Base-by-base conservation (phyloP, 2,329 filamentous ascomycete species). In the Exserohilum rostratum region DNA sequence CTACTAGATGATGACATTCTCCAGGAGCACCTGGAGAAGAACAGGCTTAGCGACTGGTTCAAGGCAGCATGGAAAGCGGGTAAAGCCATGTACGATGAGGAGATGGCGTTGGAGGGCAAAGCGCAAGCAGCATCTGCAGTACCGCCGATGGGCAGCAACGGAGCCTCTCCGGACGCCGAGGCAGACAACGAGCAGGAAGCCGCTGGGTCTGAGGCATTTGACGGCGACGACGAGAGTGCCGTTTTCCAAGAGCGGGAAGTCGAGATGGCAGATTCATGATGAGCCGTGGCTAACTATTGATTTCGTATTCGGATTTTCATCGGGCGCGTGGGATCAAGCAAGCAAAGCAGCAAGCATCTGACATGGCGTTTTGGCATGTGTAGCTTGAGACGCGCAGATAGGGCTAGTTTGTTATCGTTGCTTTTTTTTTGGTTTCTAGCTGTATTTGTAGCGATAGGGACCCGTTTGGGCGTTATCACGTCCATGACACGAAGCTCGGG, bases 31-130 rank as follows among this genome's bases (percentile, higher is more conserved):
- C 80, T 95, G 17, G 84, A 89, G 51, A 87, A 87, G 71, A 82
- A 86, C 54, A 82, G 87, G 33, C 81, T 96, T 10, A 85, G 86
- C 6, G 82, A 88, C 51, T 96, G 93, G 90, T 82, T 83, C 55
- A 70, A 73, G 30, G 77, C 76, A 48, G 78, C 77, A 2, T 75
- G 74, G 50, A 61, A 67, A 46, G 73, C 74, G 13, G 73, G 74
- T 25, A 72, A 74, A 49, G 64, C 66, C 6, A 72, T 76, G 27
- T 62, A 71, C 18, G 62, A 68, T 13, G 29, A 27, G 35, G 55
- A 53, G 39, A 61, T 69, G 29, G 68, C 67, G 43, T 55, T 65
- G 56, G 39, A 57, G 29, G 46, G 37, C 27, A 46, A 54, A 34
- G 15, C 48, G n/a, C 27, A 50, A 33, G 20, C n/a, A 13, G 30